These are phyloP conservation scores for Aspergillus tamarii DNA, from an alignment of 2,329 filamentous ascomycete species.

Conservation along the genomic window DNA sequence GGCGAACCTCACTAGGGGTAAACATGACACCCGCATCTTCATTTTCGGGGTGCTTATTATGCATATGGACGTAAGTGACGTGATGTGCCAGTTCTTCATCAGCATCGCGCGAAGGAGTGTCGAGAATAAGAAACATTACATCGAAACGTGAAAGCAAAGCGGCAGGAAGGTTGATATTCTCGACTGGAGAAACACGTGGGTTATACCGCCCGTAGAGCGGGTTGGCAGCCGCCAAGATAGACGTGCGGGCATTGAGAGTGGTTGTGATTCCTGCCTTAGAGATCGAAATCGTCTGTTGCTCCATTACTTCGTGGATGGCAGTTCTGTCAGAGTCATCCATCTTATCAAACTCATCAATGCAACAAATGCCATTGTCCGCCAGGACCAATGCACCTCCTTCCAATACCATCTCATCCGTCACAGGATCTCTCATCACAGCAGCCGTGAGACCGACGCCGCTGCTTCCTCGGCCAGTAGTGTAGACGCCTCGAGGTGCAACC, in stretches of 20 bases:
- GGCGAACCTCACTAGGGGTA: constrained; percentile 87
- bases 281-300: constrained; percentile 83
- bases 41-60: constrained; percentile 88
- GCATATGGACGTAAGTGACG: constrained; percentile 96
- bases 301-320: constrained; percentile 86
- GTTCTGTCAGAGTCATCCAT: constrained; percentile 80
- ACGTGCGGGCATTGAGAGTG: constrained; percentile 92
- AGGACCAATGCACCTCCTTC: constrained; percentile 79
- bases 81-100: constrained; percentile 95
- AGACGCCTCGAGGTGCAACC: constrained; percentile 89
- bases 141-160: constrained; percentile 97
- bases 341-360: constrained; percentile 85
- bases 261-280: constrained; percentile 95
- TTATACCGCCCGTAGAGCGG: constrained; percentile 98
- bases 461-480: constrained; percentile 79
- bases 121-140: constrained; percentile 92
- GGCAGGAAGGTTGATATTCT: constrained; percentile 99
- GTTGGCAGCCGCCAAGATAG: constrained; percentile 94
- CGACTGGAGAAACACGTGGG: constrained; percentile 91
- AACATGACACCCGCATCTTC: constrained; percentile 73
- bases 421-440: constrained; percentile 78
- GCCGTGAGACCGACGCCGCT: constrained; percentile 81
- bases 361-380: constrained; percentile 81
- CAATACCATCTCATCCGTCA: constrained; percentile 77
- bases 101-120: constrained; percentile 84